phyloP scores from a whole-genome alignment of 768 basidiomycete genomes.

The Suillus placidus region DNA sequence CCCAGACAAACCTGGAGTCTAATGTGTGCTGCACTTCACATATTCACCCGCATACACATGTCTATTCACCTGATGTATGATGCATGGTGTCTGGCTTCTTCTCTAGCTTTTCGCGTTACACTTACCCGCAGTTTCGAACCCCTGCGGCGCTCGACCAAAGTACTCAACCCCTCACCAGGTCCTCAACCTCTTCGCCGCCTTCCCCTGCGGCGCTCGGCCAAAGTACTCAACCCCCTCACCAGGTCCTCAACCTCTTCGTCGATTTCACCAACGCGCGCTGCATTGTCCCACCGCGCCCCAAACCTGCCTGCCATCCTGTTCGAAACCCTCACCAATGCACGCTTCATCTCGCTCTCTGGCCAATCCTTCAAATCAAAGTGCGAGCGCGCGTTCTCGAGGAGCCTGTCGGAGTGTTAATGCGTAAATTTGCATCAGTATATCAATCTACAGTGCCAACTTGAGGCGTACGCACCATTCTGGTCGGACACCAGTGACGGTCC shows the following conservation, averaged over 20 bases:
- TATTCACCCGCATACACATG: too few species aligned
- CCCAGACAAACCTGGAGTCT: neutral
- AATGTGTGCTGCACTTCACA: too few species aligned
- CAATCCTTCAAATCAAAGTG: conserved; percentile 76
- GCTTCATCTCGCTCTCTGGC: conserved; percentile 72
- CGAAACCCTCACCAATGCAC: conserved; percentile 55
- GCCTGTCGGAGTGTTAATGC: conserved; percentile 38
- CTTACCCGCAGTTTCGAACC: neutral
- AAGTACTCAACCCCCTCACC: neutral
- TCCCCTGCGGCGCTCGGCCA: neutral
- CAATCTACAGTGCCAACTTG: conserved; percentile 10
- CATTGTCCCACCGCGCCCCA: conserved; percentile 17
- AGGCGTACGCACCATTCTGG: conserved; percentile 75
- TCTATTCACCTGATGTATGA: neutral
- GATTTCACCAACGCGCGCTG: neutral
- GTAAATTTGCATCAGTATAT: neutral
- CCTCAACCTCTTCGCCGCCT: neutral
- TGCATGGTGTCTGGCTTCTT: neutral
- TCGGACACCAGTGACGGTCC: conserved; percentile 85
- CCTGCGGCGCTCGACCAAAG: neutral
- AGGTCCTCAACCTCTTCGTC: neutral
- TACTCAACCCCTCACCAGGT: neutral
- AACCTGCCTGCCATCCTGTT: conserved; percentile 56
- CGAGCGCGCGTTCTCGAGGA: conserved; percentile 59
- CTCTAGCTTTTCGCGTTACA: neutral